These are phyloP conservation scores for Alternaria brassicicola DNA, from an alignment of 2,329 filamentous ascomycete genomes.

Conservation along the genomic window DNA sequence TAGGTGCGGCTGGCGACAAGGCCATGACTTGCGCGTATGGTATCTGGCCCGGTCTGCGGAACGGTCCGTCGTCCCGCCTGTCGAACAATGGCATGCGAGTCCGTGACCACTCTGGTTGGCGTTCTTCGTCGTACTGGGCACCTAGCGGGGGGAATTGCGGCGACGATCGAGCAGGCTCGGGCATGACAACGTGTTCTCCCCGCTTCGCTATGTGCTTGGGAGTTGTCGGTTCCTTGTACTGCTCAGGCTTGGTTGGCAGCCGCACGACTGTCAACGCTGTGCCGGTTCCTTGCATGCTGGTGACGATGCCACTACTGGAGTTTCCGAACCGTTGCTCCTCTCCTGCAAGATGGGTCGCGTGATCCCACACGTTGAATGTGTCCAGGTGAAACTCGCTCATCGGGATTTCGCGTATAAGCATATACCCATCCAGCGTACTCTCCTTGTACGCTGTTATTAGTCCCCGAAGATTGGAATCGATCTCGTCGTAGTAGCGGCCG, in stretches of 20 bases:
- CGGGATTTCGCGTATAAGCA: background rate
- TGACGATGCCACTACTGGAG: background rate
- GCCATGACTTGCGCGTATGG: background rate
- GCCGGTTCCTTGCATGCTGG: background rate
- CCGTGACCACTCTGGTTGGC: slow-evolving; percentile 1
- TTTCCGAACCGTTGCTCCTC: background rate
- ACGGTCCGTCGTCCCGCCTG: slow-evolving; percentile 1
- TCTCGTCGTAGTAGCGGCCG: slow-evolving; percentile 1
- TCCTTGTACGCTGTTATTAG: slow-evolving; percentile 1
- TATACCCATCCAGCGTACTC: background rate
- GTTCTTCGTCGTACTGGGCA: slow-evolving; percentile 2
- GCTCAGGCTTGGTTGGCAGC: background rate
- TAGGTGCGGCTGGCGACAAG: background rate
- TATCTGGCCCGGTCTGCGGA: background rate
- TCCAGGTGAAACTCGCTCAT: slow-evolving; percentile 3
- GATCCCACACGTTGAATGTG: background rate
- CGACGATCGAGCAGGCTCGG: background rate
- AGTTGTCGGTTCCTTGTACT: background rate
- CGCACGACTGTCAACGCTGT: background rate
- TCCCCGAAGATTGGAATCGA: background rate
- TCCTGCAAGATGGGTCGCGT: background rate
- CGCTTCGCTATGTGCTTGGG: background rate
- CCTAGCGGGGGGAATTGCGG: background rate
- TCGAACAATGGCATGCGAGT: background rate
- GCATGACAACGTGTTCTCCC: background rate